Conservation (phyloP, 108 stramenopile genomes). For the Pseudonitzschia delicatissima region DNA sequence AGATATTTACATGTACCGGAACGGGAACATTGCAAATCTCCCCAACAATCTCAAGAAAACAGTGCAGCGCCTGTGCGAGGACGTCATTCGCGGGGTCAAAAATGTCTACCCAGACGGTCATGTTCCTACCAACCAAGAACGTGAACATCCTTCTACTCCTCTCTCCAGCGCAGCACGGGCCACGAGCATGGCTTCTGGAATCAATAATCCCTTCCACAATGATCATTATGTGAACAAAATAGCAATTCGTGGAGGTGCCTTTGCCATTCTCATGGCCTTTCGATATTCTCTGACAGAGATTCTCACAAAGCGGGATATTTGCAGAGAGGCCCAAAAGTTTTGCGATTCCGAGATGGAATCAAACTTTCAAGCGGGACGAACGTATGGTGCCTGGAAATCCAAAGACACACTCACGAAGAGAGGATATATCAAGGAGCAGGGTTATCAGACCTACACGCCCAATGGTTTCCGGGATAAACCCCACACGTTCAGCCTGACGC, state of each 20-base stretch:
- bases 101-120: constrained; percentile 16
- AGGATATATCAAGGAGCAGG: constrained; percentile 9
- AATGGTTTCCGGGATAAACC: neutral
- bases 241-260: constrained; percentile 24
- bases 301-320: constrained; percentile 18
- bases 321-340: constrained; percentile 14
- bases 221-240: constrained; percentile 24
- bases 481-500: constrained; percentile 16
- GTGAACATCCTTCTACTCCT: neutral
- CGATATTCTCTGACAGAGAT: neutral
- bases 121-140: neutral
- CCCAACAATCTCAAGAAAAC: constrained; percentile 14
- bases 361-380: constrained; percentile 27
- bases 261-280: constrained; percentile 38
- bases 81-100: constrained; percentile 18
- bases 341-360: constrained; percentile 30
- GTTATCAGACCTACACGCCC: neutral
- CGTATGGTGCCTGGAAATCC: constrained; percentile 28
- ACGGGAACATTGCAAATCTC: constrained; percentile 18
- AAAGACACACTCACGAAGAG: constrained; percentile 24
- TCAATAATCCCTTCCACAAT: neutral
- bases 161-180: neutral
- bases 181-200: neutral
- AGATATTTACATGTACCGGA: constrained; percentile 17
- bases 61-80: constrained; percentile 4